Evolutionary conservation across 768 basidiomycete species (phyloP), one percentile per base, ranked within the genome.

Genomic region (Mrakia gelida): DNA sequence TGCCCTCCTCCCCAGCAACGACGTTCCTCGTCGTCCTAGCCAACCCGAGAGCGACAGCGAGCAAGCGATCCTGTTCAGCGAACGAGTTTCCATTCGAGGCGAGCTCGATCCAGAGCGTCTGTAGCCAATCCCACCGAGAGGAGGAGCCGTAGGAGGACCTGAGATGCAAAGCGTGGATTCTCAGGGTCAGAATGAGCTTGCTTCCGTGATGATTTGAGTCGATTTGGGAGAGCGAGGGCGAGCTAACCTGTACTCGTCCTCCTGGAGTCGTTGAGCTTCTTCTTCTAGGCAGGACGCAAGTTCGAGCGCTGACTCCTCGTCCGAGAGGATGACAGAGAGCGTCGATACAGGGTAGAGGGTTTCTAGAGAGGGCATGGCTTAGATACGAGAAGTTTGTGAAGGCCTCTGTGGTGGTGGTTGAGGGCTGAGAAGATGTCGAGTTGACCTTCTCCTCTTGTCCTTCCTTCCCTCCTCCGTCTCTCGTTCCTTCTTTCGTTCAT

Each of bases 21-120:
- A 95, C 84, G 82, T 97, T 95, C 78, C 95, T 88, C 21, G 92
- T 93, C 82, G 95, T 90, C 81, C 89, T 91, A 11, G 90, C 91
- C 30, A 93, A 72, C 5, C 78, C 82, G 8, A 80, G 23, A n/a
- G 80, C 81, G 18, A 83, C 59, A 9, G 67, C 67, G 41, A 67
- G 68, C 23, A 81, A 79, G 18, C 79, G n/a, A 18, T 78, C 76
- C 61, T 80, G 75, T 52, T 82, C 81, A 11, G 78, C 34, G 21
- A 70, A 34, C 26, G 67, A 70, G 34, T 21, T 41, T 13, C 41
- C 34, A 9, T 41, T 41, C 26, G 34, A n/a, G 18, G 67, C 67
- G 38, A 70, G 67, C 41, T 45, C 41, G 67, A 23, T 41, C 67
- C 67, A 70, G 38, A 70, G 67, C 1, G 67, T 30, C 16, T n/a